These are phyloP conservation scores for Durio zibethinus DNA, from an alignment of 345 rosid genomes.

Conservation along the genomic window DNA sequence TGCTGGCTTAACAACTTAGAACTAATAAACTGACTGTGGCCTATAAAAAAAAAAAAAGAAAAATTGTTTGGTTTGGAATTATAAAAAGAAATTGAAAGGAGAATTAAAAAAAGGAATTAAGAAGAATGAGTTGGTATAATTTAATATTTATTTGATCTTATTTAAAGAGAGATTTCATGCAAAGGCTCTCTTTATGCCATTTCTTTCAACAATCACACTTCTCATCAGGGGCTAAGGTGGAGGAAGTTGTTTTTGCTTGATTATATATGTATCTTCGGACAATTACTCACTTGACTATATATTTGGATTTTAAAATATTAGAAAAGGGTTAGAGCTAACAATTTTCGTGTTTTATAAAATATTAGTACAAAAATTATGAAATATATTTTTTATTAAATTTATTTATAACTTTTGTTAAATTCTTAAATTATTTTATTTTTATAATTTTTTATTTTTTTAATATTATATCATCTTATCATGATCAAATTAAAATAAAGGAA, in stretches of 20 bases:
- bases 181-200: slow-evolving; percentile 8
- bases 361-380: too few species aligned
- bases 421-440: too few species aligned
- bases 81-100: not conserved
- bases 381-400: too few species aligned
- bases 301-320: not conserved
- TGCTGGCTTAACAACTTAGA: slow-evolving; percentile 42
- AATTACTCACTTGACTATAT: not conserved
- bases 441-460: too few species aligned
- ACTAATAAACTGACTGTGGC: slow-evolving; percentile 50
- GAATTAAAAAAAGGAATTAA: not conserved
- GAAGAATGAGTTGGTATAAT: slow-evolving; percentile 13
- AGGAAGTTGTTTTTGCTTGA: slow-evolving; percentile 9
- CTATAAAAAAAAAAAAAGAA: slow-evolving; percentile 25
- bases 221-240: slow-evolving; percentile 2
- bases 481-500: too few species aligned
- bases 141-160: not conserved
- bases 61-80: slow-evolving; percentile 18
- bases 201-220: slow-evolving; percentile 11
- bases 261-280: not conserved
- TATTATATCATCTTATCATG: too few species aligned
- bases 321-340: too few species aligned
- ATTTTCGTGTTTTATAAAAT: too few species aligned
- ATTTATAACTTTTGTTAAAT: too few species aligned
- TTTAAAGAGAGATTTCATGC: not conserved